Conservation (phyloP, 805 yeast genomes). For the Jamesozyma gamospora region DNA sequence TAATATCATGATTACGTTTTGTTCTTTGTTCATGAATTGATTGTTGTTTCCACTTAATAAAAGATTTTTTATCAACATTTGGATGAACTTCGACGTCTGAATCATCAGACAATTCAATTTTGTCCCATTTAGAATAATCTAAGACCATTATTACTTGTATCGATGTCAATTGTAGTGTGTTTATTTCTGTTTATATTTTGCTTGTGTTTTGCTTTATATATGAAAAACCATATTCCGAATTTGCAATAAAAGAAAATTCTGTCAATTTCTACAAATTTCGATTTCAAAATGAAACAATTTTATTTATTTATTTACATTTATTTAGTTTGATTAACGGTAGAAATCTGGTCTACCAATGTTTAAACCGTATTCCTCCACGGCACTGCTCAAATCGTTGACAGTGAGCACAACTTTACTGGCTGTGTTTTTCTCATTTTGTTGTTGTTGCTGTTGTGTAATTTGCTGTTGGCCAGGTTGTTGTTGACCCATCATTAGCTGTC, state of each 20-base stretch:
- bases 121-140: slow-evolving; percentile 97
- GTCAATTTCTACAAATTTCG: no score
- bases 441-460: slow-evolving; percentile 32
- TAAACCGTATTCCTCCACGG: slow-evolving; percentile 85
- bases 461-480: slow-evolving; percentile 36
- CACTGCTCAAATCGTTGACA: slow-evolving; percentile 87
- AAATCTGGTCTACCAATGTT: slow-evolving; percentile 89
- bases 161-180: background rate
- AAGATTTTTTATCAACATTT: slow-evolving; percentile 87
- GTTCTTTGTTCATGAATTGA: slow-evolving; percentile 90
- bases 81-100: slow-evolving; percentile 97
- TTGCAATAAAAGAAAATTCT: no score
- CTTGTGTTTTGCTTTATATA: background rate
- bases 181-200: no score
- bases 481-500: slow-evolving; percentile 64
- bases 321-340: slow-evolving; percentile 46
- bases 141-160: slow-evolving; percentile 48
- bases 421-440: slow-evolving; percentile 32
- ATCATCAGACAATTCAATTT: slow-evolving; percentile 90
- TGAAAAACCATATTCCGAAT: no score
- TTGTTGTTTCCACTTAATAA: slow-evolving; percentile 92
- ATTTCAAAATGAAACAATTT: no score
- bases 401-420: slow-evolving; percentile 77
- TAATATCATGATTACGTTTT: slow-evolving; percentile 69
- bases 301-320: no score